Base-by-base conservation (phyloP, 352 stramenopile genomes). In the Globisporangium abappressorium region DNA sequence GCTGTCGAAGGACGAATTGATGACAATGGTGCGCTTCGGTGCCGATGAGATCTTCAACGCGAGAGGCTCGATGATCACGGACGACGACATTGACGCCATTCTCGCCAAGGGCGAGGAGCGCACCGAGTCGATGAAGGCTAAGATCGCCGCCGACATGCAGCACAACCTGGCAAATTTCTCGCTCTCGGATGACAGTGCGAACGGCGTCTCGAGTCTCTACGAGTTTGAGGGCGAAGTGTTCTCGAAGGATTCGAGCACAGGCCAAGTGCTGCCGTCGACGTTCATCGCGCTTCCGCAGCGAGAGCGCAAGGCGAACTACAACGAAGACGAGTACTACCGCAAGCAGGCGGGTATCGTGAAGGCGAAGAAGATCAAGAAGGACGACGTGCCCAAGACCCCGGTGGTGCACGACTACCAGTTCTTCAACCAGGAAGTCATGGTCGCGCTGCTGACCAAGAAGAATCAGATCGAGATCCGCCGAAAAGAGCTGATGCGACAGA, bases 311-410 rank as follows among this genome's bases (percentile, higher is more conserved):
- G 90, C 82, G 15, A 97, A 96, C 78, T 97, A 99, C 84, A 98
- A 99, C 74, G 94, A 98, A 61, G 97, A 98, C 72, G 95, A 98
- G 80, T 99, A 99, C 73, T 99, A 98, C 70, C 89, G 93, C 41
- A 84, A 96, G 61, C 85, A 94, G 46, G 85, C 86, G 1, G 88
- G 88, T 0, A 74, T 94, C 36, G 79, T 82, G 43, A 96, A 96
- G 73, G 66, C 84, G 1, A 94, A 94, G 70, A 95, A 95, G 64
- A 81, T 96, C 0, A 97, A 97, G 74, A 84, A 95, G 87, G 72
- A 81, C 80, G 71, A 98, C 72, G 70, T 97, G 56, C 88, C 91
- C 30, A 97, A 96, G 70, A 85, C 95, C 41, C 87, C 93, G 0
- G 80, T 91, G 33, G 91, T 98, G 51, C 93, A 98, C 69, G 96